Percentiles rank a stretch among this genome's conserved stretches.
Conservation (phyloP, 257 asterid species). For the Phtheirospermum japonicum region DNA sequence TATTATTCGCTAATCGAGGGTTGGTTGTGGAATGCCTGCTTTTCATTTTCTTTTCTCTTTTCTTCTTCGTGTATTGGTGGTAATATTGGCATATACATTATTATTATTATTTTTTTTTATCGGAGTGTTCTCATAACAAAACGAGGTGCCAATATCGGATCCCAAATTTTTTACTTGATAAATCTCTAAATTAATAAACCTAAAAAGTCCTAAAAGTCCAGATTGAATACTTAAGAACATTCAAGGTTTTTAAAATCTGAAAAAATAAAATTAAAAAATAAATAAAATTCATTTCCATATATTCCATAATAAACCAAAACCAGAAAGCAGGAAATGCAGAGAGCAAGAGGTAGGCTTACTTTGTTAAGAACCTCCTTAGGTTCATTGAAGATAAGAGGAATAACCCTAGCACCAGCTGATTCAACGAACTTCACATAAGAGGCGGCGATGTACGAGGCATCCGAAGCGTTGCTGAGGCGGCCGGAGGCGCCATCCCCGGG, state of each 20-base stretch:
- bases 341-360: slow-evolving; percentile 29
- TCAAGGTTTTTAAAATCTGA: not conserved
- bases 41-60: too few relatives aligned
- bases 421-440: slow-evolving; percentile 90
- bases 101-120: too few relatives aligned
- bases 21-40: too few relatives aligned
- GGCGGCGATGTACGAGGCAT: slow-evolving; percentile 80
- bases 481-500: slow-evolving; percentile 97
- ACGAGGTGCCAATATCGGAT: too few relatives aligned
- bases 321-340: slow-evolving; percentile 14
- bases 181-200: too few relatives aligned
- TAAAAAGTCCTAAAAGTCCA: too few relatives aligned
- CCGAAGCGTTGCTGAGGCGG: slow-evolving; percentile 51
- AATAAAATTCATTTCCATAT: not conserved
- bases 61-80: too few relatives aligned
- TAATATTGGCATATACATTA: too few relatives aligned
- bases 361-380: slow-evolving; percentile 51
- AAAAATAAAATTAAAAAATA: not conserved
- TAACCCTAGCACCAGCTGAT: slow-evolving; percentile 89
- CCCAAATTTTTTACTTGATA: too few relatives aligned
- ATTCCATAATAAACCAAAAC: not conserved
- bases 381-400: slow-evolving; percentile 82
- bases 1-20: too few relatives aligned
- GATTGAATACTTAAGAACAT: too few relatives aligned
- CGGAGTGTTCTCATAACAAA: too few relatives aligned